Conservation (phyloP, 208 protist species). For the Leishmania tarentolae region DNA sequence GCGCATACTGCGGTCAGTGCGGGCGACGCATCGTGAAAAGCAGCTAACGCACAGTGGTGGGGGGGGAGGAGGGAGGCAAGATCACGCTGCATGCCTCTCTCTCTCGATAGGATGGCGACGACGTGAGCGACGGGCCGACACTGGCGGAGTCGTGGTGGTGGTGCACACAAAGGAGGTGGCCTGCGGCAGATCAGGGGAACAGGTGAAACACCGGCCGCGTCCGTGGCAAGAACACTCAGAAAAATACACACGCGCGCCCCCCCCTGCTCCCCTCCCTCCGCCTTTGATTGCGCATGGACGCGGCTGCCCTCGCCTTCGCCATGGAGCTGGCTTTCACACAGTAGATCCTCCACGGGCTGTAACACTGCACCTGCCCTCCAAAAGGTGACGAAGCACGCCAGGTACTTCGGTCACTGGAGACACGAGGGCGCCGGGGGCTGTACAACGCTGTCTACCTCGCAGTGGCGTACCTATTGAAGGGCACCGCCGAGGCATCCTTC, state of each 20-base stretch:
- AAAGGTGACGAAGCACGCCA: not conserved
- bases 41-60: not conserved
- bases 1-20: not conserved
- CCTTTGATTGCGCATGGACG: not conserved
- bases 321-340: not conserved
- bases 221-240: not conserved
- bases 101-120: not conserved
- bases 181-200: not conserved
- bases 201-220: not conserved
- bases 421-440: not conserved
- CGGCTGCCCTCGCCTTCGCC: not conserved
- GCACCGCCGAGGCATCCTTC: conserved; percentile 42
- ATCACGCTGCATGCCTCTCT: not conserved
- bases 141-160: not conserved
- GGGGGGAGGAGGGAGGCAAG: no score
- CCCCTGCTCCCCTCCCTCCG: no score
- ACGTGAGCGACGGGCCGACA: not conserved
- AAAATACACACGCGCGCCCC: no score
- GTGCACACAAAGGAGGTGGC: conserved; percentile 4
- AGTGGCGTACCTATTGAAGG: conserved; percentile 45
- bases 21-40: not conserved
- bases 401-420: not conserved
- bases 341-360: not conserved
- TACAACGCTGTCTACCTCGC: conserved; percentile 17
- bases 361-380: not conserved